Evolutionary conservation across 2,329 filamentous ascomycete species (phyloP), one percentile per base, ranked within the genome.

Genomic region (Alternaria sp.): DNA sequence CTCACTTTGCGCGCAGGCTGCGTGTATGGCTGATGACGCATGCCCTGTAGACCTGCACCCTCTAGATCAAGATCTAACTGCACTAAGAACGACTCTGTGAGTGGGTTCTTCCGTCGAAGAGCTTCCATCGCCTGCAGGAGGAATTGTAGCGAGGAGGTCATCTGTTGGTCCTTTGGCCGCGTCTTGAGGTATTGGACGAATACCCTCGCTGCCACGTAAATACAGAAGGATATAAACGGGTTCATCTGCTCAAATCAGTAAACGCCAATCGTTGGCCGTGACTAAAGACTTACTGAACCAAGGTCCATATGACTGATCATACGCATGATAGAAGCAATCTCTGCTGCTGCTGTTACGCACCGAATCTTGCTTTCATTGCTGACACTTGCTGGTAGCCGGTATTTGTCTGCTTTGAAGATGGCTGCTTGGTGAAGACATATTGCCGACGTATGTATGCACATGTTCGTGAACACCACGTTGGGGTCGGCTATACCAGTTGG

Each of bases 371-470:
- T 97, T 77, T 98, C 95, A 1, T 91, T 89, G 67, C 92, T 90
- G 50, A 97, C 90, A 17, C 91, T 90, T 1, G 87, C 83, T 1
- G 93, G 90, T 64, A 97, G 83, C 57, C 89, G 88, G 79, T 97
- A 91, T 81, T 93, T 96, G 73, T 98, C 95, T 0, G 94, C 93
- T 78, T 97, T 98, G 86, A 95, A 97, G 19, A 99, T 98, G 25
- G 96, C 96, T 3, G 95, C 96, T 81, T 99, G 96, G 75, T 99
- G 96, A n/a, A 99, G 84, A 78, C 95, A 98, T 57, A 99, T 98
- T 2, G 93, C 93, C 1, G 94, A 97, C 0, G 96, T 97, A 77
- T 98, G 94, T 30, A 99, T 93, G 76, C 92, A 93, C 93, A 99
- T 97, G 74, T 98, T 98, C 61, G 92, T 89, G 77, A 97, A 98